Base-by-base conservation (phyloP, 192 early-diverging fungal genomes). In the Coemansia sp. region DNA sequence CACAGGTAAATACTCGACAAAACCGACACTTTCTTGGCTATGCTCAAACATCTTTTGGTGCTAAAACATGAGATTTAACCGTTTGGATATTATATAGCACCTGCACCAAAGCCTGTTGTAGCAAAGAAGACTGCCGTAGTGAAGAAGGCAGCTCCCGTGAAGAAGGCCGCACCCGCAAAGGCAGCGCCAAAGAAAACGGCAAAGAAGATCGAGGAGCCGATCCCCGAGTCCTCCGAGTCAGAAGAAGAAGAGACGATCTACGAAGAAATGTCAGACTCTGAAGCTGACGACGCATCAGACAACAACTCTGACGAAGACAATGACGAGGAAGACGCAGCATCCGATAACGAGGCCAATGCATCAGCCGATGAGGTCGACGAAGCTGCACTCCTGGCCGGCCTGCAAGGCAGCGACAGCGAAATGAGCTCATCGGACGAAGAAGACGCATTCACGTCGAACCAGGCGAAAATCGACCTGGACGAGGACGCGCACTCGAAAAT, bases 241-340 rank as follows among this genome's bases (percentile, higher is more conserved):
- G 75, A 79, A 51, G 68, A 77, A 24, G 76, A 75, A 60, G 67
- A 56, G 63, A 83, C 74, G 17, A 84, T 78, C 47, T 62, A 61
- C 62, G 76, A 79, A 37, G 62, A 61, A 10, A 60, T 70, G 59
- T 62, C 62, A 29, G 78, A 83, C 57, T 79, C 81, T 39, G 72
- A 51, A 19, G 55, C 70, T 15, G 72, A 84, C 55, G 72, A 67
- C 19, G 72, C 59, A 41, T 60, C 60, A 35, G 59, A 49, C 50
- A 35, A 78, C 52, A 72, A 72, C 67, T 57, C 60, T 17, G 23
- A 45, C 35, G 71, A 62, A 15, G 64, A 58, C 10, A 57, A 60
- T 8, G 25, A 58, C 0, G 72, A 64, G 12, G 60, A 71, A 39
- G 37, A 63, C 3, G 60, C 57, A 27, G 29, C 12, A 5, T 12